phyloP scores from a whole-genome alignment of 257 asterid genomes.

The Sherardia arvensis region DNA sequence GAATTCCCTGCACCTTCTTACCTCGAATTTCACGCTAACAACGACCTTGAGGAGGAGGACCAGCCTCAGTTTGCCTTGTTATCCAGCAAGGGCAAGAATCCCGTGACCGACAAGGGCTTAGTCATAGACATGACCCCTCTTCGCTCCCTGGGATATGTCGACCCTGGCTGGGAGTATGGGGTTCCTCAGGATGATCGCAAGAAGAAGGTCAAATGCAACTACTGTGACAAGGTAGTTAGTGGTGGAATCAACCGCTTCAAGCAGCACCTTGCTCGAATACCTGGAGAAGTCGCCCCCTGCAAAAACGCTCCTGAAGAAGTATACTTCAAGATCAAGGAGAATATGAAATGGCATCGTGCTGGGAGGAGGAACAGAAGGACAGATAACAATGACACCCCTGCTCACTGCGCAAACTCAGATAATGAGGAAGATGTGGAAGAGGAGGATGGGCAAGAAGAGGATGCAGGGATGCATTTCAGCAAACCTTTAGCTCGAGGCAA shows the following conservation, averaged over 20 bases:
- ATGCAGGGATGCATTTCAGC: conserved; percentile 31
- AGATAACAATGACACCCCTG: conserved; percentile 47
- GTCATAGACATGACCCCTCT: conserved; percentile 63
- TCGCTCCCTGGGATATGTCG: conserved; percentile 79
- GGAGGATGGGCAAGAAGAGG: conserved; percentile 38
- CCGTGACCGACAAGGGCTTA: conserved; percentile 50
- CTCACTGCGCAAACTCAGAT: conserved; percentile 52
- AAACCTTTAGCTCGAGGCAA: conserved; percentile 42
- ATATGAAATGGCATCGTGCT: conserved; percentile 95
- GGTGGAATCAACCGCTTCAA: conserved; percentile 92
- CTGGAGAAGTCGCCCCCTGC: conserved; percentile 94
- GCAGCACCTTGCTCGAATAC: conserved; percentile 88
- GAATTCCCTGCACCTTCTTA: conserved; percentile 71
- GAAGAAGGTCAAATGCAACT: conserved; percentile 88
- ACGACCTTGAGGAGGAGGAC: conserved; percentile 58
- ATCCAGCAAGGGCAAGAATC: conserved; percentile 62
- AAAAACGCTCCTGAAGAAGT: conserved; percentile 88
- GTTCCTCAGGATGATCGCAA: conserved; percentile 91
- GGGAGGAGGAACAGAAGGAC: conserved; percentile 78
- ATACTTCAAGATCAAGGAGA: conserved; percentile 71
- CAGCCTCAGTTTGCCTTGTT: conserved; percentile 35
- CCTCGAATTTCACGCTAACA: conserved; percentile 41
- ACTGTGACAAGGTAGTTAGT: conserved; percentile 84
- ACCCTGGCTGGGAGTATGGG: conserved; percentile 98
- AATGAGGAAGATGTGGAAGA: conserved; percentile 33